Evolutionary conservation across 192 early-diverging fungal genomes (phyloP).

Genomic region (Coemansia sp.): DNA sequence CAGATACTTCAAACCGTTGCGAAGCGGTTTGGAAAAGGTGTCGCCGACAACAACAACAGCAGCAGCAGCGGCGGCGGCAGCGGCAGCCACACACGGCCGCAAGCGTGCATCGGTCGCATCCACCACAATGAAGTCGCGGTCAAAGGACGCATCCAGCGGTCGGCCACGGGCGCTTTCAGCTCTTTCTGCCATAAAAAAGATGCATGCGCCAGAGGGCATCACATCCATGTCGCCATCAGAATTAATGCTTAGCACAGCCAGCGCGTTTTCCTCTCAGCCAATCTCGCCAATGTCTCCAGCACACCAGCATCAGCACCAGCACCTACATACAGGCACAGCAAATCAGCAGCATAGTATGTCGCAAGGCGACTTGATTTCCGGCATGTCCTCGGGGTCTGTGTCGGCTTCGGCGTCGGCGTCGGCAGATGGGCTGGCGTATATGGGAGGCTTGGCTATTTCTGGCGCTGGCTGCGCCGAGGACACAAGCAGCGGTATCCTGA

Average conservation of each 20-base stretch:
- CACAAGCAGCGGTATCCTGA: background rate
- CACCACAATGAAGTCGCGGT: conserved; percentile 1
- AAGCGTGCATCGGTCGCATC: conserved; percentile 28
- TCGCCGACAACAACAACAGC: background rate
- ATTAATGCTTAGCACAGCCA: conserved; percentile 20
- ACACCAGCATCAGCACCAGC: conserved; percentile 1
- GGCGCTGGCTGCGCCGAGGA: background rate
- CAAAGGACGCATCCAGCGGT: background rate
- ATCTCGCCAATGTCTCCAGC: background rate
- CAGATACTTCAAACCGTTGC: conserved; percentile 38
- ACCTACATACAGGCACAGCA: background rate
- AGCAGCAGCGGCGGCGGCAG: background rate
- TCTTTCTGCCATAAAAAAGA: conserved; percentile 21
- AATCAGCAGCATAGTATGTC: background rate
- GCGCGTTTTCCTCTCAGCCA: background rate
- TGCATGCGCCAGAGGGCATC: background rate
- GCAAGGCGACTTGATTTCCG: background rate
- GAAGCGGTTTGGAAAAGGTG: conserved; percentile 6
- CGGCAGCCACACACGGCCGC: background rate
- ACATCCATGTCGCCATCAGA: conserved; percentile 33
- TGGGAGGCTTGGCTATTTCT: conserved; percentile 18
- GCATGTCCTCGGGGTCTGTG: background rate
- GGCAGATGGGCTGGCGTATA: conserved; percentile 37
- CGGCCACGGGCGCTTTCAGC: conserved; percentile 42
- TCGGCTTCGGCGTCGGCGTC: conserved; percentile 3